Evolutionary conservation across 257 asterid species (phyloP), one percentile per base, ranked within the genome.

Genomic region (Linderniella brevidens): DNA sequence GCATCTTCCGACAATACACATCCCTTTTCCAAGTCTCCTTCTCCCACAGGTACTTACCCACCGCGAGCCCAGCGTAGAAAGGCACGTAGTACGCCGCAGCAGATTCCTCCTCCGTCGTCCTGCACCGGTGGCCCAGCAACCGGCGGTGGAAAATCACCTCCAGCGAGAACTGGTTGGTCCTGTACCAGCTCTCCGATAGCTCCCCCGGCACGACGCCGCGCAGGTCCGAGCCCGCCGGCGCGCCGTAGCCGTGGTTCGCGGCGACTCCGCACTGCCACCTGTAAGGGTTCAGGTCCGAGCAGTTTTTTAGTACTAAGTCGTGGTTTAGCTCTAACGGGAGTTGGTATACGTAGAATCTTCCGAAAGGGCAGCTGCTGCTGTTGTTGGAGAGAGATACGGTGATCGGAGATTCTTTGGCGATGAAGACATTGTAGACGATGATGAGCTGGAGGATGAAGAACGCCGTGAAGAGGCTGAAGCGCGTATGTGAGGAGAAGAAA

Each of bases 181-280:
- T 73, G 69, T 87, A 82, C 97, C 95, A 87, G 19, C 85, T 72
- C 49, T 72, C 66, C 25, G 65, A 11, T 3, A 80, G 56, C 43
- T 70, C 68, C 11, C 49, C 74, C 13, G 93, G 95, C 13, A 87
- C 13, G 56, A 70, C 36, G 53, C 56, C 61, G 63, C 92, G 62
- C 65, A 64, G 65, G 61, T 25, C 32, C 4, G 66, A 92, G 4
- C 58, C 5, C 32, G 93, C 80, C 38, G 62, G 52, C 40, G 57
- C 66, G 39, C 97, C 97, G 63, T 69, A 87, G 0, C 97, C 95
- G 59, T 82, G 71, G 66, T 80, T 76, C 5, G 87, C 16, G 2
- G 61, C 44, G n/a, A 82, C 69, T 4, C 97, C 95, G 61, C 97
- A 82, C 39, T 82, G 77, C 97, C 97, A 87, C 37, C 68, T 74